Base-by-base conservation (phyloP, 2,329 filamentous ascomycete genomes). In the Chrysoporthe puriensis region DNA sequence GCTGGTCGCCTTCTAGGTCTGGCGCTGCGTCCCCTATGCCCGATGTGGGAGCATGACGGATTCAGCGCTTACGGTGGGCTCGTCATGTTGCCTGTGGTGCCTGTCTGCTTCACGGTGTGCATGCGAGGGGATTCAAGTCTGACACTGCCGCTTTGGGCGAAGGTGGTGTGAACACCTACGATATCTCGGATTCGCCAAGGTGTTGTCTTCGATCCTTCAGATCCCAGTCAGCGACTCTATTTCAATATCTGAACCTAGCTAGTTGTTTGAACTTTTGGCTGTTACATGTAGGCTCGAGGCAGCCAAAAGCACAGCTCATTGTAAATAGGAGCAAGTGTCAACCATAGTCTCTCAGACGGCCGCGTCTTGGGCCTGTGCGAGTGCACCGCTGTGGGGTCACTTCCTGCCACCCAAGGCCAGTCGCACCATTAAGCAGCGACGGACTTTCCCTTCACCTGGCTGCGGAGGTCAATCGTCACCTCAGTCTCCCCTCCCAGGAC, bases 391-490 rank as follows among this genome's bases (percentile, higher is more conserved):
- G 18, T 57, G 32, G 54, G 34, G 34, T 9, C 6, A 3, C n/a
- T 40, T 18, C 34, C 54, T 21, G 54, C 34, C 34, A 9, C 6
- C 6, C 44, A 50, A 40, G 36, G 4, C 32, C 5, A 56, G 21
- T 14, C 34, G 36, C 42, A 44, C 43, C n/a, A 14, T 44, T 62
- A 64, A n/a, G 36, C 18, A 46, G 42, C 59, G 34, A 62, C 48
- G 9, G 43, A 26, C 50, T 34, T 66, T 18, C 68, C 59, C 44
- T 70, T 63, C n/a, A 66, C 58, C 48, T 50, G 44, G 16, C 32
- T 58, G 8, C 63, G 59, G 43, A 70, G 59, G 32, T 68, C 40
- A 2, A 70, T 18, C 4, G 42, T 46, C 5, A 70, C 34, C 8
- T 68, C 68, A 18, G 46, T 32, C 48, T 44, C 48, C 44, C 61